Evolutionary conservation across 768 basidiomycete species (phyloP).

Genomic region (Trametes villosa): DNA sequence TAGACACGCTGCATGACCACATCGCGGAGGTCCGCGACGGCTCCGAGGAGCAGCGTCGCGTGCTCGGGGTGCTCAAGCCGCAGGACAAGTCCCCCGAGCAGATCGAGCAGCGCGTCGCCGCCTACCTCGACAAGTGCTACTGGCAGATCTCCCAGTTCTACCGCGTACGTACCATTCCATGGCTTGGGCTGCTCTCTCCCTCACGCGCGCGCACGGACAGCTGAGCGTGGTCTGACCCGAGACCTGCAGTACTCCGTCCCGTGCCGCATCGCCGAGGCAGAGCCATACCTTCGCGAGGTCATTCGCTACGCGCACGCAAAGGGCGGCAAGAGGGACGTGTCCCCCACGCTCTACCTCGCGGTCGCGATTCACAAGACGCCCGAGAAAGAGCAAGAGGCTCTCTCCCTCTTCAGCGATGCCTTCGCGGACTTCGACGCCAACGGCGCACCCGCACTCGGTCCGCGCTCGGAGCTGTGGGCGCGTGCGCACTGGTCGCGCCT

Average conservation of each 20-base stretch:
- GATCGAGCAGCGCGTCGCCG: constrained; percentile 20
- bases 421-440: constrained; percentile 11
- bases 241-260: constrained; percentile 23
- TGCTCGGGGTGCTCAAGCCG: constrained; percentile 24
- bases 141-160: constrained; percentile 32
- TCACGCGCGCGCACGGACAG: constrained; percentile 12
- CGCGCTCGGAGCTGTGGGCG: constrained; percentile 24
- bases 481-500: constrained; percentile 21
- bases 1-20: constrained; percentile 26
- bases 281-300: constrained; percentile 24
- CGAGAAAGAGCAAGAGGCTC: constrained; percentile 17
- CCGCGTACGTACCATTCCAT: constrained; percentile 16
- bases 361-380: constrained; percentile 20
- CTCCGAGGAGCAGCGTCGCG: constrained; percentile 25
- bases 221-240: constrained; percentile 9
- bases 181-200: neutral
- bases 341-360: constrained; percentile 26
- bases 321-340: constrained; percentile 21
- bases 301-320: constrained; percentile 19
- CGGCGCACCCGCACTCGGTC: constrained; percentile 5
- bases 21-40: constrained; percentile 28
- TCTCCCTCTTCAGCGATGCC: constrained; percentile 11
- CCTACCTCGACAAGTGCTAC: constrained; percentile 29
- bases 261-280: constrained; percentile 25
- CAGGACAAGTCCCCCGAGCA: constrained; percentile 25